Conservation (phyloP, 805 yeast genomes). For the Saccharomycodes ludwigii region DNA sequence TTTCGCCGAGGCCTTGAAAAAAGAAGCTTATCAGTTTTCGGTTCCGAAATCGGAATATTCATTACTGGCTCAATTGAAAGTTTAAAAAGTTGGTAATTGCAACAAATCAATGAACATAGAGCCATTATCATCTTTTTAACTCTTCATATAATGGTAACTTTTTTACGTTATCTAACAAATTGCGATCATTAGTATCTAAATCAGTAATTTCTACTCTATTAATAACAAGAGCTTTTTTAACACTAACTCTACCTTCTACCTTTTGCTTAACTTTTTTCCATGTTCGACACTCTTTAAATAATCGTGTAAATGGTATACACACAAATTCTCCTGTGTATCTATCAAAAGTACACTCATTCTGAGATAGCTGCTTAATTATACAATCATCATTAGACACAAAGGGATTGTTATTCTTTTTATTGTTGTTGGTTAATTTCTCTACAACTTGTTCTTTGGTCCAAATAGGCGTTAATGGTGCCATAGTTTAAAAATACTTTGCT, state of each 20-base stretch:
- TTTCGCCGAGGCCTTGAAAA: too few relatives aligned
- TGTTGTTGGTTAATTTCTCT: not conserved
- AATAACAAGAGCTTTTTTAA: not conserved
- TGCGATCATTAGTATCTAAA: constrained; percentile 3
- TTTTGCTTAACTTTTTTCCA: constrained; percentile 1
- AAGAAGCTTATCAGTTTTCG: too few relatives aligned
- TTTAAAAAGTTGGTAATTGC: too few relatives aligned
- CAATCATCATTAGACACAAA: too few relatives aligned
- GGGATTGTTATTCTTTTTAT: not conserved
- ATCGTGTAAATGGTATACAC: constrained; percentile 4
- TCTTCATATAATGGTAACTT: too few relatives aligned
- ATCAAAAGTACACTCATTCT: constrained; percentile 1
- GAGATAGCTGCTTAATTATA: not conserved
- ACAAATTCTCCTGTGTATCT: constrained; percentile 2
- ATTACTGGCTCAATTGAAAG: too few relatives aligned
- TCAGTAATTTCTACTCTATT: constrained; percentile 3
- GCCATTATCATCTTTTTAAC: too few relatives aligned
- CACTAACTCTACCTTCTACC: not conserved
- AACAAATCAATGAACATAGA: too few relatives aligned
- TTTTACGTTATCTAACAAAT: not conserved
- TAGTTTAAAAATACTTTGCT: not conserved
- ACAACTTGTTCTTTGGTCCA: constrained; percentile 1
- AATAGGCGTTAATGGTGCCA: constrained; percentile 1
- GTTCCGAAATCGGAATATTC: too few relatives aligned
- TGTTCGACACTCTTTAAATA: constrained; percentile 2